Base-by-base conservation (phyloP, 2,329 filamentous ascomycete species). In the Sphaerulina musiva region DNA sequence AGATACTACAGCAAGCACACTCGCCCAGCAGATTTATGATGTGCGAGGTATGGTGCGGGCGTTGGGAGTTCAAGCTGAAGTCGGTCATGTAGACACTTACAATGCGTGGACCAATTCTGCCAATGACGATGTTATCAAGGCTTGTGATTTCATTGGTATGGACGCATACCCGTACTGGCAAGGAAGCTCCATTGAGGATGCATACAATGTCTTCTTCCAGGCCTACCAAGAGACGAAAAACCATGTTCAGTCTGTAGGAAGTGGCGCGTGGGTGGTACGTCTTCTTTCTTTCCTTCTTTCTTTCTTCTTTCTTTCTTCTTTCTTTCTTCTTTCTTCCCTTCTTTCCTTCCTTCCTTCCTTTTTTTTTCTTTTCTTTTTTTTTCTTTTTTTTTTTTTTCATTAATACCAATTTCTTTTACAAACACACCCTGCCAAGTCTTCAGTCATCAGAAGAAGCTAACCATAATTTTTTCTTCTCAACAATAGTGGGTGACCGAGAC, bases 161-260 rank as follows among this genome's bases (percentile, higher is more conserved):
- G 81, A 86, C 60, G 81, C 81, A 65, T 85, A 84, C 68, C 82
- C 83, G 31, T 85, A 83, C 75, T 86, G 81, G 72, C 78, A 86
- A 72, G 76, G 72, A 65, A 75, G 69, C 64, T 75, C 79, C 63
- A 83, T 85, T 64, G 74, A 78, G 52, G 77, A 81, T 64, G 74
- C 78, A 6, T 74, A 72, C 57, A 66, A 71, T 51, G 76, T 83
- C 50, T 86, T 85, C 72, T 74, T 72, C 69, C 52, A 70, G 11
- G 63, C 64, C 10, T 66, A 73, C 41, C 57, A 69, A 29, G 64
- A 63, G 17, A 70, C 70, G 2, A 62, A 69, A 40, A 65, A 70
- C 48, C 74, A 69, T 38, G 78, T 76, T 45, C 75, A 76, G 61
- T 67, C 68, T 29, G 64, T 59, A 14, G 56, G 58, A 46, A 51